A percentile compares a stretch with the other conserved stretches of the same genome.
Conservation (phyloP, 805 yeast genomes). For the Metschnikowia similis region DNA sequence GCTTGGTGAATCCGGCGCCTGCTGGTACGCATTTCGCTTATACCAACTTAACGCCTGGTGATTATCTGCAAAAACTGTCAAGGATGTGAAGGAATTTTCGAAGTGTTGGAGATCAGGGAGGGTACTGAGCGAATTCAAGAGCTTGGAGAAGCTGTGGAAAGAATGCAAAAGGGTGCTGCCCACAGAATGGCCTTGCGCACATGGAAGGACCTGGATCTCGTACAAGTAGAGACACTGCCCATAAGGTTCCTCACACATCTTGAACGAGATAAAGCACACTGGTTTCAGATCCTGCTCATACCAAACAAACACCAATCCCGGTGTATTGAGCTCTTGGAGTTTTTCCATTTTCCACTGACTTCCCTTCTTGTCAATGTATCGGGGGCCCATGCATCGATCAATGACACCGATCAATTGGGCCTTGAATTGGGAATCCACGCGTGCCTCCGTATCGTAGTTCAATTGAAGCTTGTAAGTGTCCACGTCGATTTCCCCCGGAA, state of each 20-base stretch:
- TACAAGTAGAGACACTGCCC: conserved; percentile 43
- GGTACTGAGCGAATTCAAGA: not conserved
- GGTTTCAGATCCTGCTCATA: conserved; percentile 15
- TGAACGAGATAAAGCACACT: conserved; percentile 45
- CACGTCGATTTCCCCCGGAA: conserved; percentile 4
- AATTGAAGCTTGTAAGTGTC: not conserved
- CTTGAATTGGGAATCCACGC: not conserved
- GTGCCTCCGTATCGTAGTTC: not conserved
- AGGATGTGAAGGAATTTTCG: conserved; percentile 25
- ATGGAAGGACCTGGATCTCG: conserved; percentile 48
- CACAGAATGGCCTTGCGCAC: conserved; percentile 28
- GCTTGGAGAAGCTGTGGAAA: conserved; percentile 27
- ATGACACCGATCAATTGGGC: conserved; percentile 21
- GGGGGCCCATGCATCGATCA: conserved; percentile 24
- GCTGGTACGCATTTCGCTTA: conserved; percentile 31
- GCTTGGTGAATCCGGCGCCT: conserved; percentile 40
- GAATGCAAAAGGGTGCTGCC: conserved; percentile 38
- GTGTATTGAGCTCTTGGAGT: conserved; percentile 42
- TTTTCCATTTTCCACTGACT: conserved; percentile 40
- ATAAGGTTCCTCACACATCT: conserved; percentile 39
- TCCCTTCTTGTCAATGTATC: conserved; percentile 30
- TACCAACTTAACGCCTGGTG: conserved; percentile 43
- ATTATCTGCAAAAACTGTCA: conserved; percentile 53
- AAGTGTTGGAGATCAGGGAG: conserved; percentile 8
- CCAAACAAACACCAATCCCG: conserved; percentile 43